Percentiles rank a stretch among this genome's conserved stretches.
Evolutionary conservation across 768 basidiomycete species (phyloP).

Genomic region (Lepiota subincarnata): DNA sequence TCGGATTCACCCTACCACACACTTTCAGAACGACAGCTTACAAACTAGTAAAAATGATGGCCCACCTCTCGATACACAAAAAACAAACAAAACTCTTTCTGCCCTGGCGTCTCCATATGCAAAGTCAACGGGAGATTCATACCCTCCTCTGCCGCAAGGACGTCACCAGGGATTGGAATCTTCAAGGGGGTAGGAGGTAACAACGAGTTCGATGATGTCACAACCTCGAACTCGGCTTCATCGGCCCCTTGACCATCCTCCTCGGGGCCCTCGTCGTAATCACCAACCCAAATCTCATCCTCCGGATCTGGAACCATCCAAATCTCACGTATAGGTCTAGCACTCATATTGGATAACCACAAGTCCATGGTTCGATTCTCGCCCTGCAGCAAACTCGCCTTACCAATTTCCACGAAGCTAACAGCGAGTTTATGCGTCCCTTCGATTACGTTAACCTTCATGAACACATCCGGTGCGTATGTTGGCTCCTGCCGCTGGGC

Average conservation of each 20-base stretch:
- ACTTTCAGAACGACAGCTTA: constrained; percentile 20
- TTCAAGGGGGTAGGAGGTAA: constrained; percentile 6
- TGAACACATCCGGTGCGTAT: constrained; percentile 65
- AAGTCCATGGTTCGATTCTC: constrained; percentile 55
- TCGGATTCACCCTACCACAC: constrained; percentile 41
- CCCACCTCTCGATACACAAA: constrained; percentile 56
- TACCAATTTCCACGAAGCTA: constrained; percentile 51
- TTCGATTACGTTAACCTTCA: constrained; percentile 60
- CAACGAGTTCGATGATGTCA: constrained; percentile 14
- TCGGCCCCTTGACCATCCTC: constrained; percentile 55
- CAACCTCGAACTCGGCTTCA: constrained; percentile 31
- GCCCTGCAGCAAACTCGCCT: constrained; percentile 58
- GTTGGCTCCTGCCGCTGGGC: constrained; percentile 62
- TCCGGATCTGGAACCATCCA: constrained; percentile 62
- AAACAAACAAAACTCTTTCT: constrained; percentile 11
- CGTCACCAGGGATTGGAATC: constrained; percentile 6
- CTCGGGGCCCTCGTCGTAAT: constrained; percentile 62
- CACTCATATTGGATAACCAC: constrained; percentile 66
- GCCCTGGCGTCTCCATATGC: constrained; percentile 9
- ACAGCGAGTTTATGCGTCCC: constrained; percentile 61
- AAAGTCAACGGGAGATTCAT: constrained; percentile 8
- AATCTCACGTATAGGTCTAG: constrained; percentile 55
- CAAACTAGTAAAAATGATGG: background rate
- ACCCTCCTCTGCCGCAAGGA: constrained; percentile 10
- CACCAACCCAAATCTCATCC: constrained; percentile 59